Conservation (phyloP, 768 basidiomycete species). For the Mycena leptocephala region DNA sequence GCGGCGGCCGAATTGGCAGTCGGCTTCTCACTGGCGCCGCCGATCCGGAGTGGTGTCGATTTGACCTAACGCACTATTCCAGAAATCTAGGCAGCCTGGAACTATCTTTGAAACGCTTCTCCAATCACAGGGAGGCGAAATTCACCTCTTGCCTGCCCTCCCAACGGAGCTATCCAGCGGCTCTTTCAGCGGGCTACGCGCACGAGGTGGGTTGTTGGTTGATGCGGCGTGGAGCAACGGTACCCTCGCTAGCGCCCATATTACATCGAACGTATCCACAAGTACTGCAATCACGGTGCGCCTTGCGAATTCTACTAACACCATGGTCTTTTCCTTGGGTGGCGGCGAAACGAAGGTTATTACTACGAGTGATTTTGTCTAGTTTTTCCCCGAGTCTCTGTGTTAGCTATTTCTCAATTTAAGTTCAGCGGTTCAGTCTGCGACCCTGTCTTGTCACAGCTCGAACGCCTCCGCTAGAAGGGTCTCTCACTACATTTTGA, state of each 20-base stretch:
- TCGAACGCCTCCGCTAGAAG: too few relatives aligned
- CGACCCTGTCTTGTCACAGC: too few relatives aligned
- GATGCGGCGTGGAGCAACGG: slow-evolving; percentile 30
- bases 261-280: neutral
- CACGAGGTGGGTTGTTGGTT: slow-evolving; percentile 22
- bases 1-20: too few relatives aligned
- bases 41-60: too few relatives aligned
- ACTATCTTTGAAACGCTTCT: slow-evolving; percentile 31
- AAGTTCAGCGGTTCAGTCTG: too few relatives aligned
- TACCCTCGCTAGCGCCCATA: slow-evolving; percentile 4
- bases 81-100: slow-evolving; percentile 21
- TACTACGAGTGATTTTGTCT: neutral
- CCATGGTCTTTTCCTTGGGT: neutral
- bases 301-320: neutral
- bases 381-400: too few relatives aligned
- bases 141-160: slow-evolving; percentile 34
- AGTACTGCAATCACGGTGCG: neutral
- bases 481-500: too few relatives aligned
- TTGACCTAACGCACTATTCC: neutral
- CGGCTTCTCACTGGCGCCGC: too few relatives aligned
- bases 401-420: too few relatives aligned
- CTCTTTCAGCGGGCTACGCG: slow-evolving; percentile 29
- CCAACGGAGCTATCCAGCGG: slow-evolving; percentile 22
- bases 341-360: neutral
- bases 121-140: slow-evolving; percentile 34